A percentile compares a stretch with the other conserved stretches of the same genome.
Conservation (phyloP, 495 filamentous ascomycete species). For the Neurospora discreta region DNA sequence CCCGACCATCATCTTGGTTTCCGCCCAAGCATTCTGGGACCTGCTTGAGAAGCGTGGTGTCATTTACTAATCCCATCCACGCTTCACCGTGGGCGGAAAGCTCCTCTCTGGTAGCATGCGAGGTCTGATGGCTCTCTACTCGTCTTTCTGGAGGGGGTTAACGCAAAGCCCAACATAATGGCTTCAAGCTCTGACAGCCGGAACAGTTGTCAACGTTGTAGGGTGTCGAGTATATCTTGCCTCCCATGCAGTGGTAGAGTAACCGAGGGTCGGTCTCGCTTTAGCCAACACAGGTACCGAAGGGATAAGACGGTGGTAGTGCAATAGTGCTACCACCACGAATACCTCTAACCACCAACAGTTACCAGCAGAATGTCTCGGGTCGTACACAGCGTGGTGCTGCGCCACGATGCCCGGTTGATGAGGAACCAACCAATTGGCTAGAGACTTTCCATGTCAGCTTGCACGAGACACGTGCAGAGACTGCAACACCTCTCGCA, state of each 20-base stretch:
- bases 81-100: slow-evolving; percentile 42
- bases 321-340: too few relatives aligned
- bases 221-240: neutral
- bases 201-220: neutral
- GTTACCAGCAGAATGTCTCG: too few relatives aligned
- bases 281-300: neutral
- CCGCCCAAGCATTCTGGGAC: slow-evolving; percentile 47
- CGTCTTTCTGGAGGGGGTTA: slow-evolving; percentile 42
- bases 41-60: slow-evolving; percentile 40
- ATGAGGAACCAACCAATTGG: too few relatives aligned
- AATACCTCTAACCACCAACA: too few relatives aligned
- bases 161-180: slow-evolving; percentile 43
- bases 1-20: slow-evolving; percentile 52
- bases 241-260: neutral
- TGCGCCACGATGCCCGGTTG: too few relatives aligned
- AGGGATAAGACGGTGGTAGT: too few relatives aligned
- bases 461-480: too few relatives aligned
- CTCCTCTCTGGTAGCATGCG: slow-evolving; percentile 36
- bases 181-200: neutral
- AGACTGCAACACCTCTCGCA: neutral
- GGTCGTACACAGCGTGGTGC: too few relatives aligned
- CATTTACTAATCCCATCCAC: slow-evolving; percentile 38
- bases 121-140: slow-evolving; percentile 41
- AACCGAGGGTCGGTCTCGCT: neutral
- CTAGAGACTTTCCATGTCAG: too few relatives aligned